phyloP scores from a whole-genome alignment of 2,329 filamentous ascomycete species.

The Scedosporium apiospermum region DNA sequence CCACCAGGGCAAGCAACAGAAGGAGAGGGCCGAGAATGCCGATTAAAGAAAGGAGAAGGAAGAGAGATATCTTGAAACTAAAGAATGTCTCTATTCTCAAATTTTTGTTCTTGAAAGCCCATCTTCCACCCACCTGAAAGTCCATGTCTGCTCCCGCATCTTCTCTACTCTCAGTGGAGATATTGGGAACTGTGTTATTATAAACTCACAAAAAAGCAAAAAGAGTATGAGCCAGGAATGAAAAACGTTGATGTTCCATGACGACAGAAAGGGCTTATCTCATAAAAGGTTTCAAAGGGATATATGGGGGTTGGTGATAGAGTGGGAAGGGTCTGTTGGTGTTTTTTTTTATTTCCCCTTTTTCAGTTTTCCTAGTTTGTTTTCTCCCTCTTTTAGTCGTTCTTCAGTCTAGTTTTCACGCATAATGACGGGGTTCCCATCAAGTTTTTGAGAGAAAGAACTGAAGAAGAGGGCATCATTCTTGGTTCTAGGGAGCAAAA shows the following conservation, averaged over 20 bases:
- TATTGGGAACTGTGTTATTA: background rate
- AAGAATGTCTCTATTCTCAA: too few relatives aligned
- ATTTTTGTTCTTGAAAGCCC: background rate
- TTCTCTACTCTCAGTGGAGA: background rate
- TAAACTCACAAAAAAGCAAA: background rate
- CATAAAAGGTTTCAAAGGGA: background rate
- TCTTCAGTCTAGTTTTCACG: slow-evolving; percentile 2
- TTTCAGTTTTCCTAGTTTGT: background rate
- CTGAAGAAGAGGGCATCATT: background rate
- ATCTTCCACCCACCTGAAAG: background rate
- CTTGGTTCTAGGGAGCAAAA: too few relatives aligned
- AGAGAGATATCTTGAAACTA: background rate
- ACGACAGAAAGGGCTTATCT: background rate
- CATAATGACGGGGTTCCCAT: slow-evolving; percentile 3
- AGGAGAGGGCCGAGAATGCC: slow-evolving; percentile 46
- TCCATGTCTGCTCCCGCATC: background rate
- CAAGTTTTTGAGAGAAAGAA: background rate
- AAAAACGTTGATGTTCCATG: background rate
- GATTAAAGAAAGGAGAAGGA: slow-evolving; percentile 27
- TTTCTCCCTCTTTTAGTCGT: slow-evolving; percentile 1
- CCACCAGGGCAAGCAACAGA: slow-evolving; percentile 22
- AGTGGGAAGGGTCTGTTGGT: background rate
- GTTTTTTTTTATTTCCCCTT: background rate
- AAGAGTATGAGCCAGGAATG: background rate
- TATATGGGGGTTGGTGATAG: background rate